Base-by-base conservation (phyloP, 2,329 filamentous ascomycete genomes). In the Verticillium isaacii region DNA sequence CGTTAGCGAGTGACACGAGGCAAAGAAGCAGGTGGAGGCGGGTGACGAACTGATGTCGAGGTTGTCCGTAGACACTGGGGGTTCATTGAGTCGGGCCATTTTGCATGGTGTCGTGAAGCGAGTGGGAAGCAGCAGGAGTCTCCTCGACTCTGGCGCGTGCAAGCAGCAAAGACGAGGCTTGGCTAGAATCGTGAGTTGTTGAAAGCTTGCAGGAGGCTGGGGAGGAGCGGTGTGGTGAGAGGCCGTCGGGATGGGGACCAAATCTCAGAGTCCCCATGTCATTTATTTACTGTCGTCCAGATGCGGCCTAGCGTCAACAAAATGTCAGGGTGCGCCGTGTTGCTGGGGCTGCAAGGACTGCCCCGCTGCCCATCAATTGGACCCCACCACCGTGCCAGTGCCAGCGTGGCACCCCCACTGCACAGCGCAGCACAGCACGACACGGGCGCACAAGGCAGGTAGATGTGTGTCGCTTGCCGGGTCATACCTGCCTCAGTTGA, bases 71-170 rank as follows among this genome's bases (percentile, higher is more conserved):
- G 89, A 84, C 77, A 83, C 78, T 66, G 86, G 82, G 72, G 85
- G 84, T 81, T 93, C 90, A 78, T 93, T 93, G 68, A 94, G 83
- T 78, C 90, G 85, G 78, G 91, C 91, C 91, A 94, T 94, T 70
- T 75, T 73, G 79, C 80, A 77, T 75, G 67, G 62, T 69, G 59
- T 58, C 57, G 57, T 32, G 29, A 29, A 52, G 56, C 32, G 9
- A 32, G 23, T 19, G 19, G 9, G 32, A n/a, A 56, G 54, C 45
- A 50, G 23, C 19, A 23, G 45, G n/a, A 12, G 45, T n/a, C 45
- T 9, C 45, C 19, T 50, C n/a, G 19, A 50, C 45, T 50, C 45
- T 23, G 45, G 23, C 45, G 45, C 45, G 45, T 23, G 19, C 19
- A 23, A 56, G 54, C 25, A 56, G 25, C 25, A 32, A 32, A 32